Conservation (phyloP, 2,329 filamentous ascomycete genomes). For the Sarocladium oryzae region DNA sequence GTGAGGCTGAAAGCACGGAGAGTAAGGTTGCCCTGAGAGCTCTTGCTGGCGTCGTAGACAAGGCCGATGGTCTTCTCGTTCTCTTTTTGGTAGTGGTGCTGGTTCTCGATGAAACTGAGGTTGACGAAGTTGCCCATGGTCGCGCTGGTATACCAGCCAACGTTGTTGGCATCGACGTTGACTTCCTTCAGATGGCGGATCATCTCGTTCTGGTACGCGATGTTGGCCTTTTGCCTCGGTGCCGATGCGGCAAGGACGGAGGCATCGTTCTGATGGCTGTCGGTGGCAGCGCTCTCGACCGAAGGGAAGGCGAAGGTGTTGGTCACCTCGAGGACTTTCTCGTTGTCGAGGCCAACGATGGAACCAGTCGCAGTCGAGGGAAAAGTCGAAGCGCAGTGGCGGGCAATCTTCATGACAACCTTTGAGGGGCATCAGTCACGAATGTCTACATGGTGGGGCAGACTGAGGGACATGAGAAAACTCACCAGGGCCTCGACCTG, state of each 20-base stretch:
- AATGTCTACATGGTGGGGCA: conserved; percentile 24
- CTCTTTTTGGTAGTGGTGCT: conserved; percentile 94
- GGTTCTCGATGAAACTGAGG: conserved; percentile 93
- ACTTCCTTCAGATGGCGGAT: conserved; percentile 94
- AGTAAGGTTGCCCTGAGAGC: conserved; percentile 84
- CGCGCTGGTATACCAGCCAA: conserved; percentile 97
- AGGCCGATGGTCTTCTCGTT: conserved; percentile 84
- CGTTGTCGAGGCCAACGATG: conserved; percentile 87
- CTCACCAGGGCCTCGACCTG: conserved; percentile 91
- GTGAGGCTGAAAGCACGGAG: conserved; percentile 88
- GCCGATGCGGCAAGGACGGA: conserved; percentile 77
- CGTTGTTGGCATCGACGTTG: conserved; percentile 96
- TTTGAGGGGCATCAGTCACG: conserved; percentile 29
- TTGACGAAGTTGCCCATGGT: conserved; percentile 99
- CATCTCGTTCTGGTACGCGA: conserved; percentile 90
- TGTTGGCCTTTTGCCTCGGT: conserved; percentile 85
- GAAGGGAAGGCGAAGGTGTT: conserved; percentile 93
- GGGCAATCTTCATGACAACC: conserved; percentile 98
- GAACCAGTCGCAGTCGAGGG: conserved; percentile 85
- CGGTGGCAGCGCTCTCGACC: conserved; percentile 61
- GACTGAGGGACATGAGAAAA: conserved; percentile 16
- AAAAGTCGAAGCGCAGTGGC: conserved; percentile 83
- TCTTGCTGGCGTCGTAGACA: conserved; percentile 92
- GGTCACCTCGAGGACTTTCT: conserved; percentile 77
- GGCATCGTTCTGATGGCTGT: conserved; percentile 68